Percentiles rank a stretch among this genome's conserved stretches.
These are phyloP conservation scores for Echeveria elegans DNA, from an alignment of 164 flowering plant genomes.

Conservation along the genomic window DNA sequence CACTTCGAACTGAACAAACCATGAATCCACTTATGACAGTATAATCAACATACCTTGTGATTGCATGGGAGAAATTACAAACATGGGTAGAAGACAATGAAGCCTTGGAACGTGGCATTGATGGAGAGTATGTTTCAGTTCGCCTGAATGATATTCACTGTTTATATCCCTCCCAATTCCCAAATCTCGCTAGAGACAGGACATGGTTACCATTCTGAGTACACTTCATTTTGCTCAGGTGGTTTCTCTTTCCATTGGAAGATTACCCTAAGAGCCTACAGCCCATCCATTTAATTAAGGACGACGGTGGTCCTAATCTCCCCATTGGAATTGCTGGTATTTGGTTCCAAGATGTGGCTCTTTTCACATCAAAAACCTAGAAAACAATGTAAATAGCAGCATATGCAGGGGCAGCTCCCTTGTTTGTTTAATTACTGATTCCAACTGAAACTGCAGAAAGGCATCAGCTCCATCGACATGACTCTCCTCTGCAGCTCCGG, in stretches of 20 bases:
- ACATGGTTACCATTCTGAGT: background rate
- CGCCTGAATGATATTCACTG: constrained; percentile 8
- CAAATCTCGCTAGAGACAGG: background rate
- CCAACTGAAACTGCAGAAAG: constrained; percentile 36
- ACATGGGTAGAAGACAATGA: constrained; percentile 90
- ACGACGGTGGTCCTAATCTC: constrained; percentile 41
- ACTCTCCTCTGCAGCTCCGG: constrained; percentile 61
- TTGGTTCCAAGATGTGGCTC: background rate
- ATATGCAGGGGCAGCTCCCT: background rate
- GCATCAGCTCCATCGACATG: constrained; percentile 43
- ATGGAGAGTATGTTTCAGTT: constrained; percentile 64
- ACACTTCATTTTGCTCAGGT: constrained; percentile 33
- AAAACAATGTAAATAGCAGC: background rate
- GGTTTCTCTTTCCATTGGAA: constrained; percentile 70
- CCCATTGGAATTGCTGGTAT: constrained; percentile 49
- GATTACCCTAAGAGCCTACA: constrained; percentile 20
- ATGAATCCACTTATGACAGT: background rate
- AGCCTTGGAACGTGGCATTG: constrained; percentile 78
- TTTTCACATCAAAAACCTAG: background rate
- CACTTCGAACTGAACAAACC: background rate
- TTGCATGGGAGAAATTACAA: constrained; percentile 61
- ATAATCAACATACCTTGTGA: constrained; percentile 13
- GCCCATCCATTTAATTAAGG: constrained; percentile 51
- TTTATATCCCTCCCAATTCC: background rate
- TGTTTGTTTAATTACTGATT: constrained; percentile 4